Evolutionary conservation across 164 flowering plant genomes (phyloP), one percentile per base, ranked within the genome.

Genomic region (grape (Vitis vinifera)): DNA sequence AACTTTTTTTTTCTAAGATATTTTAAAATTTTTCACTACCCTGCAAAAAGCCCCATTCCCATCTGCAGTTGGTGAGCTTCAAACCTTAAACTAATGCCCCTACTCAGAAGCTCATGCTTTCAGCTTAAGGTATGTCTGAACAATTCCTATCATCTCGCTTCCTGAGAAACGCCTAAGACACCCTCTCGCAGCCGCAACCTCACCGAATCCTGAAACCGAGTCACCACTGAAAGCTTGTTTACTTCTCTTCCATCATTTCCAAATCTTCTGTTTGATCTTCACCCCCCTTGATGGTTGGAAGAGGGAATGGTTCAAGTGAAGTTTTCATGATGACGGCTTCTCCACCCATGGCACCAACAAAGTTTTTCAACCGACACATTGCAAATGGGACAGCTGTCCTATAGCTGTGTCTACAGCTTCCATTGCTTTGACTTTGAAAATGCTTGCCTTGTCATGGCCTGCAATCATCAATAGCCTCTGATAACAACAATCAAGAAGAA

Each of bases 391-490:
- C 98, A 95, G 84, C 85, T 95, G 99, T 59, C 90, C 85, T 62
- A 94, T 89, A 48, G 93, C 93, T 70, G 56, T 71, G 73, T 90
- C 99, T 51, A 91, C 97, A 59, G 94, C 93, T 81, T 95, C 98
- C 75, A 95, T 70, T 19, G 73, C 98, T 84, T 81, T 92, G 27
- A 87, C 92, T 83, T 92, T 94, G 69, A 92, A 87, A 53, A 85
- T 17, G 60, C 82, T 90, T 30, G 97, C 99, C 81, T 93, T 95
- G 66, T 95, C 98, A 73, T 95, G 99, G 58, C 99, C 99, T 2
- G 96, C 99, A 74, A 23, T 93, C 99, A 78, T 95, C 99, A 78
- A 95, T 85, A 68, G 99, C 97, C 99, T 90, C 86, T 66, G 74
- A 57, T 48, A 95, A 71, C 16, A 71, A 37, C 44, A 3, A 37